A percentile compares a stretch with the other conserved stretches of the same genome.
These are phyloP conservation scores for Pichia ethanolica DNA, from an alignment of 805 yeast species.

Conservation along the genomic window DNA sequence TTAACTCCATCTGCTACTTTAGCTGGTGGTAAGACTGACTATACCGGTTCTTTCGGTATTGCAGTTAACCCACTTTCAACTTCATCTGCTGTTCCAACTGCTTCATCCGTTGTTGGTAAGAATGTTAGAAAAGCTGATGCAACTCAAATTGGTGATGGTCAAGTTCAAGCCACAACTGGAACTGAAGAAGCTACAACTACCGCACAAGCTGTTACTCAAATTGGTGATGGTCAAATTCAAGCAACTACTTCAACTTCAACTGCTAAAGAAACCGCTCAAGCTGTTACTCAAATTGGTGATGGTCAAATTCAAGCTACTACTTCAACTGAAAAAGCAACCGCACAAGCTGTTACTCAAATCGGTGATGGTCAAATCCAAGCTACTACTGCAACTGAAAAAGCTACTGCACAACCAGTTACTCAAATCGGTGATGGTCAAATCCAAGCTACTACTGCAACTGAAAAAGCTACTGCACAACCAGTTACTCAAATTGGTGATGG, in stretches of 20 bases:
- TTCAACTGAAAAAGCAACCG: constrained; percentile 20
- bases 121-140: constrained; percentile 20
- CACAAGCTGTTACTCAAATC: constrained; percentile 6
- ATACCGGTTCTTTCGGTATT: constrained; percentile 58
- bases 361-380: constrained; percentile 25
- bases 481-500: constrained; percentile 18
- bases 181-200: neutral
- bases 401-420: constrained; percentile 29
- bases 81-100: constrained; percentile 34
- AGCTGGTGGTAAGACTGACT: constrained; percentile 48
- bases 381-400: constrained; percentile 26
- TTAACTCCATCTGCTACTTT: constrained; percentile 52
- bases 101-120: neutral
- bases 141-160: constrained; percentile 15
- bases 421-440: constrained; percentile 38
- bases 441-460: constrained; percentile 30
- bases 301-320: constrained; percentile 39
- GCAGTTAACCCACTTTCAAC: constrained; percentile 53
- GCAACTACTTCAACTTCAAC: neutral
- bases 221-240: neutral
- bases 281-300: constrained; percentile 25
- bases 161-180: neutral
- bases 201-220: neutral
- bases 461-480: constrained; percentile 8
- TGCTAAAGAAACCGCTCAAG: neutral